A percentile compares a stretch with the other conserved stretches of the same genome.
phyloP scores from a whole-genome alignment of 805 yeast genomes.

The Metschnikowia cerradonensis region DNA sequence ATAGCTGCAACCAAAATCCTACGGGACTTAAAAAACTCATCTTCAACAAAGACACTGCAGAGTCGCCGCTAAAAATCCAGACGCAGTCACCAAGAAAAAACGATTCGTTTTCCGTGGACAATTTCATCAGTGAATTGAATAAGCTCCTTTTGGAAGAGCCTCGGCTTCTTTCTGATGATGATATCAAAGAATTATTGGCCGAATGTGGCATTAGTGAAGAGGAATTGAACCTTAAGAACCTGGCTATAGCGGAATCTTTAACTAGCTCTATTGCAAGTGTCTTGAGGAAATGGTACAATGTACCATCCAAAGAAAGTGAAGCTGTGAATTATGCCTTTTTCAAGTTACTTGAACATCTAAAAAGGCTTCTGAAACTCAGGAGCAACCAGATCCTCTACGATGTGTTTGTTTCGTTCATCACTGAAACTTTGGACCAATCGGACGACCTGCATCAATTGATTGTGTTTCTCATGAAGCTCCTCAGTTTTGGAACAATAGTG shows the following conservation, averaged over 20 bases:
- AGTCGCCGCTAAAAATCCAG: conserved; percentile 34
- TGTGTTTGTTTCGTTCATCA: conserved; percentile 7
- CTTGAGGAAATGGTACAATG: conserved; percentile 6
- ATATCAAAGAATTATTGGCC: conserved; percentile 14
- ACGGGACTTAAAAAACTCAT: conserved; percentile 7
- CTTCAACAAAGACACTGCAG: conserved; percentile 26
- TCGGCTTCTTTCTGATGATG: conserved; percentile 12
- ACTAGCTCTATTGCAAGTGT: conserved; percentile 4
- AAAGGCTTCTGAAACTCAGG: not conserved
- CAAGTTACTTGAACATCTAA: conserved; percentile 15
- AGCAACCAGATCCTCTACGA: conserved; percentile 4
- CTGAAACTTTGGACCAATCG: not conserved
- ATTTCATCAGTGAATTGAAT: conserved; percentile 28
- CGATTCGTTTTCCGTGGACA: conserved; percentile 20
- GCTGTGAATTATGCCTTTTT: conserved; percentile 12
- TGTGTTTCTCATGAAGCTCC: conserved; percentile 15
- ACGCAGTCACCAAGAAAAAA: conserved; percentile 18
- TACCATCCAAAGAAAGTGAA: conserved; percentile 4
- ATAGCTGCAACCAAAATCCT: not conserved
- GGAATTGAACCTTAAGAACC: conserved; percentile 6
- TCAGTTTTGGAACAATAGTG: conserved; percentile 16
- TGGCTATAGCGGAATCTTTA: not conserved
- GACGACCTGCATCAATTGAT: conserved; percentile 1
- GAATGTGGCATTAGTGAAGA: conserved; percentile 10
- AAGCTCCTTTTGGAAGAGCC: conserved; percentile 14